These are phyloP conservation scores for Lactarius pseudohatsudake DNA, from an alignment of 768 basidiomycete species.

Conservation along the genomic window DNA sequence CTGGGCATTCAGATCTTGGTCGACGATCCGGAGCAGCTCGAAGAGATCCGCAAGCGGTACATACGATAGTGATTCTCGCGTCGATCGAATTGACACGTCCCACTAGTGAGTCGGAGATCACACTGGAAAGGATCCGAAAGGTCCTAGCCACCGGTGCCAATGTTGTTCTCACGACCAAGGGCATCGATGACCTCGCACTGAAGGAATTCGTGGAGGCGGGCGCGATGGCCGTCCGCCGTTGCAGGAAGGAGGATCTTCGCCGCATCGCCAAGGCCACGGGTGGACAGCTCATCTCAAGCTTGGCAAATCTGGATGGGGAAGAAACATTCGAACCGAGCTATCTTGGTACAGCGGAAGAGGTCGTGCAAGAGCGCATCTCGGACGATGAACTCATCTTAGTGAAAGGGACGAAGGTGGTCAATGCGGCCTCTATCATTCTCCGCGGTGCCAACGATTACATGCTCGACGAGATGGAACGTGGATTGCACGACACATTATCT, in stretches of 20 bases:
- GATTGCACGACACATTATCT: constrained; percentile 90
- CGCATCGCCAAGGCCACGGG: constrained; percentile 98
- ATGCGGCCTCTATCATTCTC: constrained; percentile 87
- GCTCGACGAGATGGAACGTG: constrained; percentile 99
- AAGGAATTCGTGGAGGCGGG: constrained; percentile 99
- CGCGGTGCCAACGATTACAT: constrained; percentile 99
- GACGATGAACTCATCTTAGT: constrained; percentile 97
- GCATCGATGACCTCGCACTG: constrained; percentile 95
- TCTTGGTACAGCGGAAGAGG: constrained; percentile 93
- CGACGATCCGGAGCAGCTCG: constrained; percentile 93
- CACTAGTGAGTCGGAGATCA: constrained; percentile 89
- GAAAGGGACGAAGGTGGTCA: constrained; percentile 98
- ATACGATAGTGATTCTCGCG: constrained; percentile 26
- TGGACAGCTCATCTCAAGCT: constrained; percentile 85
- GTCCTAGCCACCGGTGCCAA: constrained; percentile 95
- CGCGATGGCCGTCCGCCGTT: constrained; percentile 96
- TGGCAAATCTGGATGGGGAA: constrained; percentile 96
- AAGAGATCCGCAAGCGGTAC: constrained; percentile 92
- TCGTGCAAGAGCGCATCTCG: constrained; percentile 94
- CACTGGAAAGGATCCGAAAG: constrained; percentile 92
- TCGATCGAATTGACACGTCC: constrained; percentile 13
- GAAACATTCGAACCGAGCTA: constrained; percentile 93
- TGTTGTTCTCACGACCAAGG: constrained; percentile 95
- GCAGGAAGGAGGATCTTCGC: constrained; percentile 95
- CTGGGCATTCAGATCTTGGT: constrained; percentile 96